These are phyloP conservation scores for Trametes sp. DNA, from an alignment of 1,284 basidiomycete species.

Conservation along the genomic window DNA sequence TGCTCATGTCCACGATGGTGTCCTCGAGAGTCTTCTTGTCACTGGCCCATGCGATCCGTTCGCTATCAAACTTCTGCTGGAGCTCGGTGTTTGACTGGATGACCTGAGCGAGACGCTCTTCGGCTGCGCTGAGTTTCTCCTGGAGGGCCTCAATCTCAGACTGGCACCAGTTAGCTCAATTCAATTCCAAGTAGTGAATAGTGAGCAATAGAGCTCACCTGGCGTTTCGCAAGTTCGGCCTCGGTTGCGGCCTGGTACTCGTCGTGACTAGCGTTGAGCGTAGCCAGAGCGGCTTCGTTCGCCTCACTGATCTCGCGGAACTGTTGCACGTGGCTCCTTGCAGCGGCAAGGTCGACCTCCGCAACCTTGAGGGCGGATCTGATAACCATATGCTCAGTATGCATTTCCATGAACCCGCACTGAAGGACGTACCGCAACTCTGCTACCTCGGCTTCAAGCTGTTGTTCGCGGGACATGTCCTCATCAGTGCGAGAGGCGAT, in stretches of 20 bases:
- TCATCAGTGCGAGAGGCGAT: conserved; percentile 47
- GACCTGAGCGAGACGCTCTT: conserved; percentile 64
- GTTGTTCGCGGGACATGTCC: conserved; percentile 72
- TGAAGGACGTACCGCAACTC: conserved; percentile 69
- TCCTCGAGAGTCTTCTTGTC: conserved; percentile 85
- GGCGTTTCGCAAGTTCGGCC: conserved; percentile 66
- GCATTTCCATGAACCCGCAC: background rate
- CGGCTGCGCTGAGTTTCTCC: conserved; percentile 63
- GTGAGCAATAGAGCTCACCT: conserved; percentile 51
- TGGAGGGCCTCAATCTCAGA: conserved; percentile 72
- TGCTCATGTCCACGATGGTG: conserved; percentile 77
- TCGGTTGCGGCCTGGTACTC: conserved; percentile 80
- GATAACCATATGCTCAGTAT: background rate
- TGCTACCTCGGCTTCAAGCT: conserved; percentile 85
- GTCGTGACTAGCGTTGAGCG: conserved; percentile 77
- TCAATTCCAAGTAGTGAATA: background rate
- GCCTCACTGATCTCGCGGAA: conserved; percentile 87
- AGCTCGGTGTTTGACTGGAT: conserved; percentile 62
- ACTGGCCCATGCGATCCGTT: conserved; percentile 71
- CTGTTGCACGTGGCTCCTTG: conserved; percentile 79
- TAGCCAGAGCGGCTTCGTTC: conserved; percentile 78
- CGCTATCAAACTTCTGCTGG: conserved; percentile 68
- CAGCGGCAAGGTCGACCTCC: conserved; percentile 76
- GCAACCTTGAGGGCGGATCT: conserved; percentile 79
- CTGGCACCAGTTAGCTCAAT: conserved; percentile 47